Percentiles rank a stretch among this genome's conserved stretches.
Conservation (phyloP, 2,329 filamentous ascomycete genomes). For the Dactylella cylindrospora region DNA sequence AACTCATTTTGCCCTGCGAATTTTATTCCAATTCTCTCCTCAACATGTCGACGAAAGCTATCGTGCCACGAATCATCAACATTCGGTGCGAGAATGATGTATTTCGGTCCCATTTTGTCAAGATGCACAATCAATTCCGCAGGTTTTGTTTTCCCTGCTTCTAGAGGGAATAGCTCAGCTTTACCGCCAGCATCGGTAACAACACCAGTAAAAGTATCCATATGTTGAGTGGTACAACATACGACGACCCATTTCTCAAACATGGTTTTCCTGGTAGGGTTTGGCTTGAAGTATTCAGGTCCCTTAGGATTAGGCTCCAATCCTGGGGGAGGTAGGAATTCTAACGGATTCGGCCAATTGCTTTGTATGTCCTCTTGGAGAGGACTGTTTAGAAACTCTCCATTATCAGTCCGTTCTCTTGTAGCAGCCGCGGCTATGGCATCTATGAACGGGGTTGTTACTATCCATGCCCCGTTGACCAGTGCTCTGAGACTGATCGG, state of each 20-base stretch:
- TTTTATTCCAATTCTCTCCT: constrained; percentile 68
- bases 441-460: constrained; percentile 71
- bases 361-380: constrained; percentile 78
- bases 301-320: constrained; percentile 72
- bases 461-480: constrained; percentile 76
- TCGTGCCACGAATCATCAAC: constrained; percentile 21
- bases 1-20: constrained; percentile 89
- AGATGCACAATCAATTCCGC: constrained; percentile 66
- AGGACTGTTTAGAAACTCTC: constrained; percentile 54
- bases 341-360: constrained; percentile 73
- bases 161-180: constrained; percentile 66
- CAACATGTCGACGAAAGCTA: constrained; percentile 29
- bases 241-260: constrained; percentile 92
- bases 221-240: constrained; percentile 70
- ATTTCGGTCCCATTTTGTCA: constrained; percentile 17
- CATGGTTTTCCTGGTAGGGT: constrained; percentile 65
- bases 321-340: constrained; percentile 72
- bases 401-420: constrained; percentile 57
- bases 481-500: constrained; percentile 83
- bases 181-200: constrained; percentile 83
- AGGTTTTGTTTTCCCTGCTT: constrained; percentile 64
- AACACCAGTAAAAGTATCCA: constrained; percentile 68
- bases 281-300: constrained; percentile 70
- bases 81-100: constrained; percentile 50
- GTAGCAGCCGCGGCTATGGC: constrained; percentile 66